Conservation (phyloP, 495 filamentous ascomycete species). For the Pyronema omphalodes region DNA sequence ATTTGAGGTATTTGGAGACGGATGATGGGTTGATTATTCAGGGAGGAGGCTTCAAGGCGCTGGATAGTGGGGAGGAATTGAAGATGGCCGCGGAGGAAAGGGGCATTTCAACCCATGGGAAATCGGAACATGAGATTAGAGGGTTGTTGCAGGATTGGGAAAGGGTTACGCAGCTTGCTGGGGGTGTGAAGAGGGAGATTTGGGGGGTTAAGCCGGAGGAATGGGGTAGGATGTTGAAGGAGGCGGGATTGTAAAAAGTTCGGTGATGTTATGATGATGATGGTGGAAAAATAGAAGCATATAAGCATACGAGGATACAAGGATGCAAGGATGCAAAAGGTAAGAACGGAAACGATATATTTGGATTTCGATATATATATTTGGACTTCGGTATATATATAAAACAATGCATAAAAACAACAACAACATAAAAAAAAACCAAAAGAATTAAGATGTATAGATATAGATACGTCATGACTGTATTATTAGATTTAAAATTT, state of each 20-base stretch:
- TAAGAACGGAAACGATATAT: too few species aligned
- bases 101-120: conserved; percentile 11
- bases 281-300: not conserved
- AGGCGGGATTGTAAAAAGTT: not conserved
- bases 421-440: too few species aligned
- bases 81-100: conserved; percentile 20
- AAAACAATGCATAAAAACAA: too few species aligned
- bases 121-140: conserved; percentile 10
- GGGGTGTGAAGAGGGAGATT: conserved; percentile 14
- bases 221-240: not conserved
- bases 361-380: too few species aligned
- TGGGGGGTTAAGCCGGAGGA: conserved; percentile 7
- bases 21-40: conserved; percentile 93
- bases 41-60: conserved; percentile 9
- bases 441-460: too few species aligned
- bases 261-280: too few species aligned
- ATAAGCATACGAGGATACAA: not conserved
- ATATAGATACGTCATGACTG: too few species aligned
- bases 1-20: conserved; percentile 37
- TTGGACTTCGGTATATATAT: too few species aligned
- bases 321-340: too few species aligned
- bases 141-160: conserved; percentile 23
- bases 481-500: too few species aligned
- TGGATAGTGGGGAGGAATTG: conserved; percentile 19
- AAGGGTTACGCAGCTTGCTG: conserved; percentile 14